A percentile compares a stretch with the other conserved stretches of the same genome.
Conservation (phyloP, 495 filamentous ascomycete genomes). For the Letharia lupina region DNA sequence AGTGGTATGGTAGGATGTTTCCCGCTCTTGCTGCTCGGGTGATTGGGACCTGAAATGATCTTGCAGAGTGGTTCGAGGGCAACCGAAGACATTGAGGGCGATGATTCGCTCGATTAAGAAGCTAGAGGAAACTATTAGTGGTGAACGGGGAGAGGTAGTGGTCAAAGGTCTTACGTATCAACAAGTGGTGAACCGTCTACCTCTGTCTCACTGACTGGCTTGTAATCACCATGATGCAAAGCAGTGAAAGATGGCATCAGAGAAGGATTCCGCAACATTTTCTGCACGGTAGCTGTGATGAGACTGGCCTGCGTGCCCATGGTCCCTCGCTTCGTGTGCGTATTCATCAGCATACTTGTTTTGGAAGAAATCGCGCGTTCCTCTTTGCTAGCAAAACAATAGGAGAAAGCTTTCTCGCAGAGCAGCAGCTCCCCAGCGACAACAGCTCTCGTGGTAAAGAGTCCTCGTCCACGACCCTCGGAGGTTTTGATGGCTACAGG, state of each 20-base stretch:
- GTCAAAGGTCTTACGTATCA: constrained; percentile 37
- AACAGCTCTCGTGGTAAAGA: constrained; percentile 42
- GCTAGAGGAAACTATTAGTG: constrained; percentile 15
- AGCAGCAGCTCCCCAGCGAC: constrained; percentile 44
- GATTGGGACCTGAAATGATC: constrained; percentile 23
- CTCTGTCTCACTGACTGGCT: constrained; percentile 25
- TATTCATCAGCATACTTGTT: constrained; percentile 31
- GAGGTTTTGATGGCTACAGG: constrained; percentile 27
- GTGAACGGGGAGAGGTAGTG: background rate
- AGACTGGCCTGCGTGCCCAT: constrained; percentile 36
- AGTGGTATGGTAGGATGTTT: constrained; percentile 28
- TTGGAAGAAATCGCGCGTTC: constrained; percentile 18
- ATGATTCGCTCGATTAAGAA: constrained; percentile 43
- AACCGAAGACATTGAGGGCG: constrained; percentile 41
- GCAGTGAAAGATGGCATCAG: constrained; percentile 33
- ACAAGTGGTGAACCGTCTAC: constrained; percentile 42
- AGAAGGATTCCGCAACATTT: constrained; percentile 45
- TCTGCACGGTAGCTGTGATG: constrained; percentile 36
- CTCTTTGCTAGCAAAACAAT: constrained; percentile 23
- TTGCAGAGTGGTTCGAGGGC: constrained; percentile 34
- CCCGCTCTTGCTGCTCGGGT: constrained; percentile 10
- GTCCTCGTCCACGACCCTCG: constrained; percentile 33
- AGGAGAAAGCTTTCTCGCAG: constrained; percentile 48
- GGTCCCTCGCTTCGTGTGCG: constrained; percentile 24
- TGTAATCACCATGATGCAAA: constrained; percentile 38